These are phyloP conservation scores for Plasmodium coatneyi DNA, from an alignment of 169 alveolate species.

Conservation along the genomic window DNA sequence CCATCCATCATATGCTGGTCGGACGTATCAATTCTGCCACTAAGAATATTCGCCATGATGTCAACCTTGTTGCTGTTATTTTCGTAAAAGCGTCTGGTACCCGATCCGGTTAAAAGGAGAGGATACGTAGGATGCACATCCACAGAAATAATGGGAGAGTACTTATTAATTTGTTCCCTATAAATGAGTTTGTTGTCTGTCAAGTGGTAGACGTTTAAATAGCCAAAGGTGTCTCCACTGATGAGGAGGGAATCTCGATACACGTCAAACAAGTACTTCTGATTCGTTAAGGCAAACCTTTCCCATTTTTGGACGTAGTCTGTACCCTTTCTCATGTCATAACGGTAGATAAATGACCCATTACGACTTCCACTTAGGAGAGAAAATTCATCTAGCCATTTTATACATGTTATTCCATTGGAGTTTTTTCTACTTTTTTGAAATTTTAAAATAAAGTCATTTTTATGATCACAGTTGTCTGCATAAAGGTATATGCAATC, in stretches of 20 bases:
- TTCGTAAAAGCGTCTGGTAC: constrained; percentile 59
- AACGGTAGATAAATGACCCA: constrained; percentile 18
- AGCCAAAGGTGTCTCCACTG: constrained; percentile 68
- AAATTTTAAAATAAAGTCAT: constrained; percentile 54
- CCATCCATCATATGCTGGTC: neutral
- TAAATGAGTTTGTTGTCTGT: constrained; percentile 8
- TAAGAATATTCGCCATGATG: constrained; percentile 16
- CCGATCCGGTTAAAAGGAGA: constrained; percentile 54
- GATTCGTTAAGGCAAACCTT: constrained; percentile 59
- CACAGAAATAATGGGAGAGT: constrained; percentile 50
- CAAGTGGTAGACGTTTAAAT: constrained; percentile 23
- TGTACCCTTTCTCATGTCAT: constrained; percentile 41
- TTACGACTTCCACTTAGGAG: constrained; percentile 69
- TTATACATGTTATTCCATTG: constrained; percentile 49
- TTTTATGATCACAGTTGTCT: constrained; percentile 63
- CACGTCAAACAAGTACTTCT: constrained; percentile 53
- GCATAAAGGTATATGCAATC: constrained; percentile 57
- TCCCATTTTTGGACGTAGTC: constrained; percentile 42
- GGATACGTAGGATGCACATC: constrained; percentile 31
- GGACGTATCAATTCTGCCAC: neutral
- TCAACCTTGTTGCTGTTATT: constrained; percentile 19
- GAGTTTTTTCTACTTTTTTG: constrained; percentile 5
- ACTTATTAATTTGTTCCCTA: constrained; percentile 29
- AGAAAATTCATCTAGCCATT: constrained; percentile 46
- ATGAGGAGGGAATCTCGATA: constrained; percentile 23